Base-by-base conservation (phyloP, 768 basidiomycete species). In the Suillus clintonianus region DNA sequence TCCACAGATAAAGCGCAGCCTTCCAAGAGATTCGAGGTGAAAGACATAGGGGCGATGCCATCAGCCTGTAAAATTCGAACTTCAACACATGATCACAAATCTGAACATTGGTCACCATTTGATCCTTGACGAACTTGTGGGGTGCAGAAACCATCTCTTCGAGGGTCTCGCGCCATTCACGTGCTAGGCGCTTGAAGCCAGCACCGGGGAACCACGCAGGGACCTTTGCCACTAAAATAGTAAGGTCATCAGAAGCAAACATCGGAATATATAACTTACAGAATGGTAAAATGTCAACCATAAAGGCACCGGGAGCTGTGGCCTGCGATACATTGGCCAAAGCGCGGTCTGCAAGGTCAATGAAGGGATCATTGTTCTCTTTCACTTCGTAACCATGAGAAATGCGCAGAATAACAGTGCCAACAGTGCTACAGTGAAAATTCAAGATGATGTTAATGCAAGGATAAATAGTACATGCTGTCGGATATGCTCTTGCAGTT, bases 361-460 rank as follows among this genome's bases (percentile, higher is more conserved):
- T 76, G 64, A 83, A 84, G 0, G 84, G 82, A 61, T 87, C 85
- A 45, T 72, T 58, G 14, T 78, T 77, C 22, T 86, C 85, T 64
- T 80, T 77, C 17, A 86, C 84, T 61, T 84, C 78, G 54, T 85
- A 84, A 32, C 86, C 86, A 62, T 87, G 85, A 1, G 85, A 82
- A 15, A 86, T 74, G 36, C 80, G 78, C 61, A 87, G 68, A 27
- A 87, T 86, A 43, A 86, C 81, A 15, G 80, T 78, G 5, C 86
- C 85, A 11, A 84, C 80, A 39, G 84, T 74, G 57, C 83, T 84
- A 47, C n/a, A 34, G 27, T 27, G 27, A 34, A 42, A 47, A 48
- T 42, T 11, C n/a, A 36, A 48, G 32, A 59, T 55, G n/a, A 58
- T 34, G 4, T 34, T 6, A 34, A 34, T 34, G 34, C 6, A 8